These are phyloP conservation scores for Fraxinus sp. DNA, from an alignment of 305 asterid species.

Conservation along the genomic window DNA sequence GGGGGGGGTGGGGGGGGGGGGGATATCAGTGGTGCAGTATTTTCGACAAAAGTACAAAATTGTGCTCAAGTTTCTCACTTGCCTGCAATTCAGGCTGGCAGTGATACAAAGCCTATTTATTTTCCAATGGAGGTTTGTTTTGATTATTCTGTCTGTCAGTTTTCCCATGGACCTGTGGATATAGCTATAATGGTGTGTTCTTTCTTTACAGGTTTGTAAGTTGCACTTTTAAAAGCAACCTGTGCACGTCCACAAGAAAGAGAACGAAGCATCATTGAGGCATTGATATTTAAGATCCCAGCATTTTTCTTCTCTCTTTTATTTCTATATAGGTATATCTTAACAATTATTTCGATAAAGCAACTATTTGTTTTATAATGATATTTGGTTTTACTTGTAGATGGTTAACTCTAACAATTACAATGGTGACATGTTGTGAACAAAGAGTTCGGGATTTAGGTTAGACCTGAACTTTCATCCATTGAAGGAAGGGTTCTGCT, in stretches of 20 bases:
- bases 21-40: constrained; percentile 50
- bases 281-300: constrained; percentile 14
- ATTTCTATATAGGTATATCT: background rate
- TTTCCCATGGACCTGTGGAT: background rate
- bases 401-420: constrained; percentile 42
- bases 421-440: constrained; percentile 26
- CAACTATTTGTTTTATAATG: background rate
- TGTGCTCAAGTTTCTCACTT: constrained; percentile 28
- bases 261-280: constrained; percentile 37
- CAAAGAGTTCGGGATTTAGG: constrained; percentile 58
- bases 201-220: constrained; percentile 56
- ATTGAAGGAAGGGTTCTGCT: constrained; percentile 74
- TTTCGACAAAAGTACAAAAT: constrained; percentile 43
- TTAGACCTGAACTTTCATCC: constrained; percentile 38
- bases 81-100: constrained; percentile 71
- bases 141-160: background rate
- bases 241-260: constrained; percentile 59
- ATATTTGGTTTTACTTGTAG: constrained; percentile 37
- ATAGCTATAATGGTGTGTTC: background rate
- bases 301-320: background rate
- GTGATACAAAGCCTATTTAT: constrained; percentile 47
- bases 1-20: too few species aligned
- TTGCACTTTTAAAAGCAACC: constrained; percentile 58
- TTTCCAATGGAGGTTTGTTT: constrained; percentile 78
- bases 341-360: background rate